Evolutionary conservation across 768 basidiomycete genomes (phyloP).

Genomic region (Tremella yokohamensis): DNA sequence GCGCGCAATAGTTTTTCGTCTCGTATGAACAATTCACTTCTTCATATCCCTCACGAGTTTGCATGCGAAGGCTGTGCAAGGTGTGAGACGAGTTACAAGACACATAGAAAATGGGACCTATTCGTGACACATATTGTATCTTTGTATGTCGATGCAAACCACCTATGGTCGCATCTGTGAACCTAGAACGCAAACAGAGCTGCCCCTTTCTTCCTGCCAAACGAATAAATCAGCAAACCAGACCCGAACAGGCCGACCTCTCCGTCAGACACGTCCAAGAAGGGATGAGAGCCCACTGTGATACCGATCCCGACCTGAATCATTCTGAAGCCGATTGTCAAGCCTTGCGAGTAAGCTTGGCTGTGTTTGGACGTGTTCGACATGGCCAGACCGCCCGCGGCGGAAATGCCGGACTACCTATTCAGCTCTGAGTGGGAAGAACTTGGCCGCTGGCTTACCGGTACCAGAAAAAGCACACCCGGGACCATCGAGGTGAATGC

Average conservation of each 20-base stretch:
- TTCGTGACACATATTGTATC: too few relatives aligned
- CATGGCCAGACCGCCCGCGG: conserved; percentile 73
- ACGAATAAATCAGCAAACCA: conserved; percentile 79
- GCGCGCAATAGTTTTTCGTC: too few relatives aligned
- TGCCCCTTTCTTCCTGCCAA: conserved; percentile 76
- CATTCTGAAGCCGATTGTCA: conserved; percentile 76
- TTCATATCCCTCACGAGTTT: too few relatives aligned
- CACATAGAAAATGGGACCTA: too few relatives aligned
- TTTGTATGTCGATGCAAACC: too few relatives aligned
- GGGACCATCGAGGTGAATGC: conserved; percentile 90
- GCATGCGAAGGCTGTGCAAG: too few relatives aligned
- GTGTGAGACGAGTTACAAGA: too few relatives aligned
- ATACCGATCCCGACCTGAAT: conserved; percentile 90
- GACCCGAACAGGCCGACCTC: conserved; percentile 76
- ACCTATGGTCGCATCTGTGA: too few relatives aligned
- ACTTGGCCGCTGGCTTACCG: conserved; percentile 57
- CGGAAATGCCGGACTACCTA: conserved; percentile 62
- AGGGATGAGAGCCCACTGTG: too few relatives aligned
- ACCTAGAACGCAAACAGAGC: conserved; percentile 63
- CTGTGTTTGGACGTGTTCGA: conserved; percentile 34
- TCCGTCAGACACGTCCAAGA: too few relatives aligned
- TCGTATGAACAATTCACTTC: too few relatives aligned
- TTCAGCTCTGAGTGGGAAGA: conserved; percentile 1
- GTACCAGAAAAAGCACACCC: conserved; percentile 79
- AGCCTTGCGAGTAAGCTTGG: conserved; percentile 62